A percentile compares a stretch with the other conserved stretches of the same genome.
Conservation (phyloP, 2,329 filamentous ascomycete species). For the Neopestalotiopsis clavispora region DNA sequence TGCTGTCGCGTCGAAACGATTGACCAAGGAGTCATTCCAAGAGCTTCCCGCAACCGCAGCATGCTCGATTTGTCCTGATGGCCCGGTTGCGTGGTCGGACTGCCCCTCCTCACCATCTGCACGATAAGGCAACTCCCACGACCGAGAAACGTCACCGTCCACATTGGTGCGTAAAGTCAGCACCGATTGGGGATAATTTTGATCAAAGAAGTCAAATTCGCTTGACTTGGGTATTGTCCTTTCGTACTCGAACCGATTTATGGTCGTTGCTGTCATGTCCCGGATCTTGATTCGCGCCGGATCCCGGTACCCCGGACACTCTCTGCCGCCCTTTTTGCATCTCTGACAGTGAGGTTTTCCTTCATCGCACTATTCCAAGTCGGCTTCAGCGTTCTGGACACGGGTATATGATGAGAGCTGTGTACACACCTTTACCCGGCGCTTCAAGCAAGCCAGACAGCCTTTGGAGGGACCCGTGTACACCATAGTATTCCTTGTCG, state of each 20-base stretch:
- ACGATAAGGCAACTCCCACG: neutral
- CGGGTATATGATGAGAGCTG: neutral
- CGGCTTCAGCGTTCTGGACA: neutral
- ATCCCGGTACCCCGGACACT: constrained; percentile 11
- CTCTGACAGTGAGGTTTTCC: constrained; percentile 11
- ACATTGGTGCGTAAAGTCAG: constrained; percentile 4
- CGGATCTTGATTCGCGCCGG: constrained; percentile 10
- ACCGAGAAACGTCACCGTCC: neutral
- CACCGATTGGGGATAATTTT: neutral
- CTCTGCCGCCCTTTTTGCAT: constrained; percentile 5
- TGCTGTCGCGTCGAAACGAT: neutral
- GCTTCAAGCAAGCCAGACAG: constrained; percentile 13
- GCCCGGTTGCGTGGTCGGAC: neutral
- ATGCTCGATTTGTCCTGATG: too few species aligned
- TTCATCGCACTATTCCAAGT: constrained; percentile 9
- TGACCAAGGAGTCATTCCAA: neutral
- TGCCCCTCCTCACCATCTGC: neutral
- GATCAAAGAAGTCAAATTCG: constrained; percentile 1
- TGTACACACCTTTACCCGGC: constrained; percentile 11
- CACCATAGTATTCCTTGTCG: constrained; percentile 10
- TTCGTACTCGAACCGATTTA: constrained; percentile 10
- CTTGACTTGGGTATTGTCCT: neutral
- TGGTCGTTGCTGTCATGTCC: constrained; percentile 13
- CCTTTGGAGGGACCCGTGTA: constrained; percentile 13
- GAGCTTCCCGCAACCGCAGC: neutral